Evolutionary conservation across 257 asterid genomes (phyloP), one percentile per base, ranked within the genome.

Genomic region (Jasminum sambac): DNA sequence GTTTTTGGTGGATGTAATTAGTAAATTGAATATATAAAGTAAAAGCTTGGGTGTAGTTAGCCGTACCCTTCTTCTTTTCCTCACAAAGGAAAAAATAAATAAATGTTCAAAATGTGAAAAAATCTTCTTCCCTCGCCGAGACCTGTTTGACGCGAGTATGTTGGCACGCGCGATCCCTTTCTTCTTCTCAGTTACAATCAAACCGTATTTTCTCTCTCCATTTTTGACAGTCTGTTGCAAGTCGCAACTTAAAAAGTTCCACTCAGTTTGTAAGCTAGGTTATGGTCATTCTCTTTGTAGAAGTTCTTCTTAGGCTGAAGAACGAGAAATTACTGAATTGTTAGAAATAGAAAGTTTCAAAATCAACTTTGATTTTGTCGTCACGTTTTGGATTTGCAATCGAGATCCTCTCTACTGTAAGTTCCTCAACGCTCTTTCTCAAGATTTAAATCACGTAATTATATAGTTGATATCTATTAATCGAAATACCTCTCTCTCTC

Each of bases 331-430:
- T 55, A 8, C 62, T 12, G 62, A 55, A 55, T 11, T 10, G 1
- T 43, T 11, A 10, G 16, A 43, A 43, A 43, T 21, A 8, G 7
- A 2, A 21, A 21, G 9, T 2, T 19, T 17, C 14, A 55, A 17
- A 55, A 55, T 55, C 36, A 55, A 55, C 62, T 55, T 55, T 23
- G 62, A 19, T 55, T 55, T 55, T 23, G 36, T 55, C 34, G 62
- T 23, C 62, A 55, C 36, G 21, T 2, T 55, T 55, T 19, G 62
- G 36, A 55, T 21, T 55, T 9, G 36, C 6, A 55, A 19, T 23
- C 62, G 23, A 55, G 62, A 55, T 55, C 62, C 34, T 55, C 34
- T 55, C 34, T 8, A 55, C 62, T 19, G 62, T 55, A 55, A 55
- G 62, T 55, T 55, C 13, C 2, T 55, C 62, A 55, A 24, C 34